Evolutionary conservation across 495 filamentous ascomycete genomes (phyloP).

Genomic region (Penicillium samsonianum): DNA sequence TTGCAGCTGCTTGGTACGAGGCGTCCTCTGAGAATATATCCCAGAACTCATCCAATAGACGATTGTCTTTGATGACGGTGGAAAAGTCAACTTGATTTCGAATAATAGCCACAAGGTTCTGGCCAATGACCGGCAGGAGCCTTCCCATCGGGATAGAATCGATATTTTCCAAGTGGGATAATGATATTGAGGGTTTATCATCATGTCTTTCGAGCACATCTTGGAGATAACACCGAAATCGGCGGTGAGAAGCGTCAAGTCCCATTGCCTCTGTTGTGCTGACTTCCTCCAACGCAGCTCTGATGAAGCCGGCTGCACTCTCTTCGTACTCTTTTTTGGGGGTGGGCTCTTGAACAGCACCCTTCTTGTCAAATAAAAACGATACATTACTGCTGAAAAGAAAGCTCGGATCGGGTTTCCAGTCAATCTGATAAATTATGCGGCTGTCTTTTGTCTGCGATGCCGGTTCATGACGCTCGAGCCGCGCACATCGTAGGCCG

Average conservation of each 20-base stretch:
- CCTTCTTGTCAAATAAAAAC: not conserved
- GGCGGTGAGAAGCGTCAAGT: not conserved
- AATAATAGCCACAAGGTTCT: slow-evolving; percentile 14
- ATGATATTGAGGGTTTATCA: not conserved
- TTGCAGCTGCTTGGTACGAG: slow-evolving; percentile 14
- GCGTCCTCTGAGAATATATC: not conserved
- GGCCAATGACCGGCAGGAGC: slow-evolving; percentile 10
- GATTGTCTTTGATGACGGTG: slow-evolving; percentile 1
- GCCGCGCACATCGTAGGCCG: slow-evolving; percentile 21
- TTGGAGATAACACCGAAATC: slow-evolving; percentile 8
- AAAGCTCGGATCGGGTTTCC: slow-evolving; percentile 25
- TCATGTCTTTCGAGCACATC: slow-evolving; percentile 1
- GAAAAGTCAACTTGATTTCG: slow-evolving; percentile 23
- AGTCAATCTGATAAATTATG: slow-evolving; percentile 25
- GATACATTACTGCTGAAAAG: not conserved
- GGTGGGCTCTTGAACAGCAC: not conserved
- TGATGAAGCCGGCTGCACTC: not conserved
- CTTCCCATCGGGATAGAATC: not conserved
- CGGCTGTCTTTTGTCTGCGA: not conserved
- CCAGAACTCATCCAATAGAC: slow-evolving; percentile 9
- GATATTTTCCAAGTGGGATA: not conserved
- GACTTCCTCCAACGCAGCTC: slow-evolving; percentile 3
- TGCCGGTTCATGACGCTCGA: slow-evolving; percentile 6
- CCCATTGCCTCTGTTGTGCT: not conserved
- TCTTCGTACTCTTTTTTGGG: not conserved